Conservation (phyloP, 2,329 filamentous ascomycete genomes). For the Stemphylium vesicarium region DNA sequence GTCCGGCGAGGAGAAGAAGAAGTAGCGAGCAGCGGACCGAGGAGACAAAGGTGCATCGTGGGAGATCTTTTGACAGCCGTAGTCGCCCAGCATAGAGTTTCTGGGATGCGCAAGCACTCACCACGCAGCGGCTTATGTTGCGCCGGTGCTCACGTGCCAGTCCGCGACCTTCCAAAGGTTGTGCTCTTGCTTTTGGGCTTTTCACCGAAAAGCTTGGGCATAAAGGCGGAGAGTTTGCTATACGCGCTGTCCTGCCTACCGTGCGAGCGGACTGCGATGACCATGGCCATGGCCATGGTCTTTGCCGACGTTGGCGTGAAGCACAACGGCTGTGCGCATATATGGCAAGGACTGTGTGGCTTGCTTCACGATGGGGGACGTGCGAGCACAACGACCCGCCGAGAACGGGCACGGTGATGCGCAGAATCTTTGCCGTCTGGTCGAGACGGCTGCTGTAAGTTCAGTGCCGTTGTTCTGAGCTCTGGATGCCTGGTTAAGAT, state of each 20-base stretch:
- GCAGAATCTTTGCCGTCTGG: background rate
- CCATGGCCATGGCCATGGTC: no score
- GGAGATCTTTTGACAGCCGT: background rate
- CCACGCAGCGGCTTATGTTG: background rate
- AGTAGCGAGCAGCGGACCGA: no score
- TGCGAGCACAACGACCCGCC: constrained; percentile 13
- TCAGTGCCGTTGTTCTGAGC: no score
- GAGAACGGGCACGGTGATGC: constrained; percentile 20
- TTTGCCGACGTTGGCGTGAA: no score
- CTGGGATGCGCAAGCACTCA: background rate
- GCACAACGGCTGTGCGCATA: constrained; percentile 8
- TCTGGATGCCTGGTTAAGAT: no score
- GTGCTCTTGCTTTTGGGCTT: background rate
- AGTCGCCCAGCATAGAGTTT: background rate
- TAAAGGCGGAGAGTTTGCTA: background rate
- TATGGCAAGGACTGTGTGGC: constrained; percentile 10
- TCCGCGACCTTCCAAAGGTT: background rate
- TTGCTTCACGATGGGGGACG: constrained; percentile 14
- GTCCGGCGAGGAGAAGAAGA: no score
- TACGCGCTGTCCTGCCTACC: no score
- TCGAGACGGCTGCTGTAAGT: no score
- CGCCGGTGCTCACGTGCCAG: background rate
- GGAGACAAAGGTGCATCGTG: no score
- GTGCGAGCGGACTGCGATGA: no score
- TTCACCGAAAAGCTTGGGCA: constrained; percentile 3